Conservation (phyloP, 306 rosid species). For the Lotus japonicus region DNA sequence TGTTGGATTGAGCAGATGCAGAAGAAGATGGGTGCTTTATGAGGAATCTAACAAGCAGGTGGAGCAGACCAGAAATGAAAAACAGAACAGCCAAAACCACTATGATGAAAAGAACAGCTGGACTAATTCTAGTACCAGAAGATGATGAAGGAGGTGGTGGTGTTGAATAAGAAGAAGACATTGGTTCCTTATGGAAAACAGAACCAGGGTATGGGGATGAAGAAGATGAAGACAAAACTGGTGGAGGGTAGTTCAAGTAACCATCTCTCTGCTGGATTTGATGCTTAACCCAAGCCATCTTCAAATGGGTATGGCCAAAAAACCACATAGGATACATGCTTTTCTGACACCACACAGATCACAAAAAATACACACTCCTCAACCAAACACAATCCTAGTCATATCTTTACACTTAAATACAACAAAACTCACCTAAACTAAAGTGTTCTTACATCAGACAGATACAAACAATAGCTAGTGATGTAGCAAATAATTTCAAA, state of each 20-base stretch:
- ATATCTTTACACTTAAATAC: slow-evolving; percentile 23
- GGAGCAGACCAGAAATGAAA: slow-evolving; percentile 92
- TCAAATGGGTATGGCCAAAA: slow-evolving; percentile 58
- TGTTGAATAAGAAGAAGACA: slow-evolving; percentile 22
- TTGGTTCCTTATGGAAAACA: slow-evolving; percentile 39
- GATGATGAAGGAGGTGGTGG: slow-evolving; percentile 48
- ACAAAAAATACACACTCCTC: slow-evolving; percentile 9
- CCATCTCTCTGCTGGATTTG: slow-evolving; percentile 69
- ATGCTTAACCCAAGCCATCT: slow-evolving; percentile 66
- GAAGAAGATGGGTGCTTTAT: slow-evolving; percentile 72
- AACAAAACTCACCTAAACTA: slow-evolving; percentile 13
- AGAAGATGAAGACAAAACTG: slow-evolving; percentile 35
- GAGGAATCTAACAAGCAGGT: slow-evolving; percentile 90
- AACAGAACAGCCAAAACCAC: slow-evolving; percentile 87
- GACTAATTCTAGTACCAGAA: slow-evolving; percentile 76
- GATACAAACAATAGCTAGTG: slow-evolving; percentile 16
- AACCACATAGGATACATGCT: slow-evolving; percentile 31
- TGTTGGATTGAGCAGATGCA: slow-evolving; percentile 48
- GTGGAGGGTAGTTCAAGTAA: slow-evolving; percentile 60
- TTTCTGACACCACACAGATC: slow-evolving; percentile 46
- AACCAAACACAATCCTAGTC: slow-evolving; percentile 35
- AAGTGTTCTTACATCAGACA: slow-evolving; percentile 12
- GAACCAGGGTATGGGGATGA: slow-evolving; percentile 37
- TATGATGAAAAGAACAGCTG: slow-evolving; percentile 90
- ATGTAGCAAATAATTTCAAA: too few relatives aligned